Percentiles rank a stretch among this genome's conserved stretches.
These are phyloP conservation scores for Penicillium oxalicum DNA, from an alignment of 2,329 filamentous ascomycete genomes.

Conservation along the genomic window DNA sequence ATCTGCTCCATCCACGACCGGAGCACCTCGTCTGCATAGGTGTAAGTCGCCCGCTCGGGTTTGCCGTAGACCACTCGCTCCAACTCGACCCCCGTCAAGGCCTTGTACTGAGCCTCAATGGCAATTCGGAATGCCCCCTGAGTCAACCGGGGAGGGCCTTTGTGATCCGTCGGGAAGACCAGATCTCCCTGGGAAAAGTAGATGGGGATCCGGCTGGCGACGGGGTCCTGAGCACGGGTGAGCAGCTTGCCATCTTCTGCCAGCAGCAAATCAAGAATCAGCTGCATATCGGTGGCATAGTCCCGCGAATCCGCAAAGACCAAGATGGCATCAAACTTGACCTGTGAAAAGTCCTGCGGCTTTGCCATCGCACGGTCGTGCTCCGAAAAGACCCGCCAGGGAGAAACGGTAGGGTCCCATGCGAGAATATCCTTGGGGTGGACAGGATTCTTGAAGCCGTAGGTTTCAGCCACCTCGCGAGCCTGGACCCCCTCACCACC, in stretches of 20 bases:
- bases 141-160: slow-evolving; percentile 59
- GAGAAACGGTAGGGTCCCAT: slow-evolving; percentile 62
- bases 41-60: slow-evolving; percentile 69
- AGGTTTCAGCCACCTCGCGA: slow-evolving; percentile 65
- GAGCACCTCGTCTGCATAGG: slow-evolving; percentile 69
- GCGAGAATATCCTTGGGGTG: slow-evolving; percentile 69
- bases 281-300: slow-evolving; percentile 69
- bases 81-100: slow-evolving; percentile 62
- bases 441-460: slow-evolving; percentile 68
- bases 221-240: slow-evolving; percentile 61
- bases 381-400: slow-evolving; percentile 62
- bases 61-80: slow-evolving; percentile 73
- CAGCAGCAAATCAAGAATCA: slow-evolving; percentile 67
- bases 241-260: slow-evolving; percentile 61
- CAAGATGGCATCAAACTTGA: slow-evolving; percentile 67
- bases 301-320: slow-evolving; percentile 70
- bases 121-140: slow-evolving; percentile 71
- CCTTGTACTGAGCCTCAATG: slow-evolving; percentile 60
- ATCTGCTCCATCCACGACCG: slow-evolving; percentile 69
- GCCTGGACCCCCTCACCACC: slow-evolving; percentile 71
- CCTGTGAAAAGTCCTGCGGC: slow-evolving; percentile 65
- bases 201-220: slow-evolving; percentile 63
- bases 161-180: slow-evolving; percentile 60
- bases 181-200: slow-evolving; percentile 65
- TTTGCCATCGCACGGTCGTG: slow-evolving; percentile 62